These are phyloP conservation scores for Cronartium ribicola DNA, from an alignment of 1,284 basidiomycete species.

Conservation along the genomic window DNA sequence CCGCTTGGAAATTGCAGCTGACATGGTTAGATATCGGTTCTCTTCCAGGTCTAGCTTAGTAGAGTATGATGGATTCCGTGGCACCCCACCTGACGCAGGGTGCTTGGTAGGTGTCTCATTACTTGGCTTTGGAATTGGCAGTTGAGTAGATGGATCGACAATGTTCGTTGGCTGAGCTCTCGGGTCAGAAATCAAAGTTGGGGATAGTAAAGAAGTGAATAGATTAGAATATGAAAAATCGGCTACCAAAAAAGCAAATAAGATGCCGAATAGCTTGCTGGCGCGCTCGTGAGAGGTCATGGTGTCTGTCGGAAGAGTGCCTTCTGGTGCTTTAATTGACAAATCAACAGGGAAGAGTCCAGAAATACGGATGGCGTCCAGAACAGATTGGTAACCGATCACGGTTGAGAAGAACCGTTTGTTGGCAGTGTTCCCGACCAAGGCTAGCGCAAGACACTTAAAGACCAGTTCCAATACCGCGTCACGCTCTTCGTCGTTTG, in stretches of 20 bases:
- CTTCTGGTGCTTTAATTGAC: not conserved
- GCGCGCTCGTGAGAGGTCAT: slow-evolving; percentile 8
- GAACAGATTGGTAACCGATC: slow-evolving; percentile 26
- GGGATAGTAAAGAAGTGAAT: slow-evolving; percentile 2
- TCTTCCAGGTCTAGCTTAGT: not conserved
- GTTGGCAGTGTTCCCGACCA: slow-evolving; percentile 23
- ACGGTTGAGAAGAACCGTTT: slow-evolving; percentile 29
- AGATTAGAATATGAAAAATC: slow-evolving; percentile 31
- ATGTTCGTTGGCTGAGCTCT: not conserved
- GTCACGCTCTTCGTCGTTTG: slow-evolving; percentile 26
- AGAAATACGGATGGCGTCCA: slow-evolving; percentile 35
- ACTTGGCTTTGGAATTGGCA: too few species aligned
- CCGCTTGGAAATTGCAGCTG: not conserved
- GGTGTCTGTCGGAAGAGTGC: not conserved
- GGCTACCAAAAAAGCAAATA: slow-evolving; percentile 30
- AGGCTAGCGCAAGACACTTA: slow-evolving; percentile 32
- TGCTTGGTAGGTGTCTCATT: not conserved
- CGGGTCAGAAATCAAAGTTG: not conserved
- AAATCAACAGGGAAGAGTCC: slow-evolving; percentile 11
- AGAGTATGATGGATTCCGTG: not conserved
- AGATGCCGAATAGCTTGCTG: slow-evolving; percentile 30
- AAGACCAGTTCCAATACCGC: slow-evolving; percentile 28
- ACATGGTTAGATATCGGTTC: slow-evolving; percentile 24
- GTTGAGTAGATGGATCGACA: not conserved
- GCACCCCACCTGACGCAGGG: not conserved